Conservation (phyloP, 164 flowering plant species). For the Aristolochia contorta region DNA sequence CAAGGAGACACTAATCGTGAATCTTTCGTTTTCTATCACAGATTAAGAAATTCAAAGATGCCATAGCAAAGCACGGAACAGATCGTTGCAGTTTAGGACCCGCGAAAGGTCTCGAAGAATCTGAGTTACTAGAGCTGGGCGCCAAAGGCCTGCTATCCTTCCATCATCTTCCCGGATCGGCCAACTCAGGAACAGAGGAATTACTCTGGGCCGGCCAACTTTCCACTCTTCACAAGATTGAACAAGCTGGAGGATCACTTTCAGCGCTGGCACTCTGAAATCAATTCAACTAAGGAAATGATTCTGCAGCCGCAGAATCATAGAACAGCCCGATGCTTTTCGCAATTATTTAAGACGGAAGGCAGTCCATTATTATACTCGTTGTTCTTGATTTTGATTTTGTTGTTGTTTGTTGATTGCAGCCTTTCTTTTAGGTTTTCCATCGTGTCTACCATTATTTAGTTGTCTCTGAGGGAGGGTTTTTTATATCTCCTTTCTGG, state of each 20-base stretch:
- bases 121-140: slow-evolving; percentile 46
- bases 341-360: too few relatives aligned
- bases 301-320: too few relatives aligned
- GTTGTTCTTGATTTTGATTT: too few relatives aligned
- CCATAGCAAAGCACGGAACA: slow-evolving; percentile 53
- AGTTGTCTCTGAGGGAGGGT: too few relatives aligned
- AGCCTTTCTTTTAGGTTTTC: too few relatives aligned
- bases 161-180: slow-evolving; percentile 4
- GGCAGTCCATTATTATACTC: too few relatives aligned
- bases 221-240: not conserved
- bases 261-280: not conserved
- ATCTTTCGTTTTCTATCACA: slow-evolving; percentile 9
- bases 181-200: not conserved
- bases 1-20: too few relatives aligned
- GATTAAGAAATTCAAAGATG: slow-evolving; percentile 84
- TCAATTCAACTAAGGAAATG: too few relatives aligned
- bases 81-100: slow-evolving; percentile 50
- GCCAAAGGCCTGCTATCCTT: slow-evolving; percentile 30
- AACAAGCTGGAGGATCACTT: not conserved
- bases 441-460: too few relatives aligned
- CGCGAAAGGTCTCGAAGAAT: slow-evolving; percentile 68
- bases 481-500: too few relatives aligned
- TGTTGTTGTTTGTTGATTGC: too few relatives aligned
- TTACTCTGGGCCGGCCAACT: not conserved
- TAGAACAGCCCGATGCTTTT: too few relatives aligned